Conservation (phyloP, 169 alveolate species). For the Babesia bovis region DNA sequence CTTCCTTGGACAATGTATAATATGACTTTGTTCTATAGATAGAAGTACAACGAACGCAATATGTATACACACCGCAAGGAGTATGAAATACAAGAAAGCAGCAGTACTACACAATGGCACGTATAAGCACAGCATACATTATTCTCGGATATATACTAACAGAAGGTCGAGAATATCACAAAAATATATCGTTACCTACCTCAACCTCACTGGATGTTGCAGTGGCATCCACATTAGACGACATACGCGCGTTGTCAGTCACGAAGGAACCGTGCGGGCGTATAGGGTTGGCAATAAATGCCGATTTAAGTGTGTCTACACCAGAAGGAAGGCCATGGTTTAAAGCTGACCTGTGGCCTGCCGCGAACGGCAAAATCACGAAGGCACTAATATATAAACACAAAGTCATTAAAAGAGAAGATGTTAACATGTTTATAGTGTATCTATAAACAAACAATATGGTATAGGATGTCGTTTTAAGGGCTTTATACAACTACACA, state of each 20-base stretch:
- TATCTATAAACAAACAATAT: neutral
- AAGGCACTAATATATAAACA: neutral
- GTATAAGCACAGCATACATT: too few relatives aligned
- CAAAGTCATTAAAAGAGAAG: neutral
- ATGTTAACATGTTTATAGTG: neutral
- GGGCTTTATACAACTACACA: conserved; percentile 15
- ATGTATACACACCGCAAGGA: too few relatives aligned
- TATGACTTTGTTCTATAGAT: too few relatives aligned
- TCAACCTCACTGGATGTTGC: neutral
- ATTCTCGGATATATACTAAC: too few relatives aligned
- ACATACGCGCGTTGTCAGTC: neutral
- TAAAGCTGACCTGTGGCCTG: conserved; percentile 8
- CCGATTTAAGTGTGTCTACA: neutral
- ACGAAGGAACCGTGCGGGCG: neutral
- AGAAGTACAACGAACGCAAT: too few relatives aligned
- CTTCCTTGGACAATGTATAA: too few relatives aligned
- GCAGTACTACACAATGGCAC: too few relatives aligned
- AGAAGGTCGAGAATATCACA: too few relatives aligned
- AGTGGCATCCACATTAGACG: conserved; percentile 5
- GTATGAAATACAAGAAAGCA: too few relatives aligned
- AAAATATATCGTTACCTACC: too few relatives aligned
- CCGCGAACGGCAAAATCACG: neutral
- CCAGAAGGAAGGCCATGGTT: neutral
- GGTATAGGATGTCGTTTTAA: neutral
- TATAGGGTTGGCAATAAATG: conserved; percentile 15